These are phyloP conservation scores for Neurospora crassa DNA, from an alignment of 2,329 filamentous ascomycete genomes.

Conservation along the genomic window DNA sequence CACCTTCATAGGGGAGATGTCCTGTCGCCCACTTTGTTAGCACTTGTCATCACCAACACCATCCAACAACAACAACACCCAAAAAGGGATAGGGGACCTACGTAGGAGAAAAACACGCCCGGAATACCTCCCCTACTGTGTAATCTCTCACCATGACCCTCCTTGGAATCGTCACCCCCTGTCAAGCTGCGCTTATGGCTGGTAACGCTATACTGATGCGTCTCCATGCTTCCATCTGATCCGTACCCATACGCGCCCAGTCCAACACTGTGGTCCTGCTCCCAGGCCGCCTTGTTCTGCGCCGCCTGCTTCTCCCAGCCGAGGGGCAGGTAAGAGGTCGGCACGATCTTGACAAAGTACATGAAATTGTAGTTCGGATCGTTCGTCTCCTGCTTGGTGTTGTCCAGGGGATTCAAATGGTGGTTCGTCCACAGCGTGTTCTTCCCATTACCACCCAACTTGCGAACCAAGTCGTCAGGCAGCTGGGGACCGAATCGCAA, in stretches of 20 bases:
- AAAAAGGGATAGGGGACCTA: constrained; percentile 28
- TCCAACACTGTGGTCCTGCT: constrained; percentile 43
- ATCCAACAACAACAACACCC: no score
- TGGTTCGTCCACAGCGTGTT: constrained; percentile 70
- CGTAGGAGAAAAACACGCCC: constrained; percentile 96
- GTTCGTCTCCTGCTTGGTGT: constrained; percentile 62
- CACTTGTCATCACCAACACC: not conserved
- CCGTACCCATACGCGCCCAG: constrained; percentile 60
- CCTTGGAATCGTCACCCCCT: constrained; percentile 74
- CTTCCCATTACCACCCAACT: constrained; percentile 37
- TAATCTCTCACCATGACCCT: constrained; percentile 84
- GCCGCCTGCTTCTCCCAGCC: constrained; percentile 64
- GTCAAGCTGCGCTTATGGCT: constrained; percentile 84
- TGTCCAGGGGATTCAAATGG: constrained; percentile 85
- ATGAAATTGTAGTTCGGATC: constrained; percentile 92
- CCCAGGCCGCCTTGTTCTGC: constrained; percentile 18
- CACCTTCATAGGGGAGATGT: constrained; percentile 99
- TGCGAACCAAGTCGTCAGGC: constrained; percentile 58
- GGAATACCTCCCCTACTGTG: constrained; percentile 90
- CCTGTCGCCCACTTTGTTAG: constrained; percentile 36
- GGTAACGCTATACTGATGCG: constrained; percentile 96
- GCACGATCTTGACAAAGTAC: constrained; percentile 99
- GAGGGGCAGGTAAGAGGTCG: constrained; percentile 86
- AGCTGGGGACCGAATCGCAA: constrained; percentile 88
- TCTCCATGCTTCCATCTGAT: constrained; percentile 76